Percentiles rank a stretch among this genome's conserved stretches.
Evolutionary conservation across 1,284 basidiomycete genomes (phyloP).

Genomic region (Bondarzewia mesenterica): DNA sequence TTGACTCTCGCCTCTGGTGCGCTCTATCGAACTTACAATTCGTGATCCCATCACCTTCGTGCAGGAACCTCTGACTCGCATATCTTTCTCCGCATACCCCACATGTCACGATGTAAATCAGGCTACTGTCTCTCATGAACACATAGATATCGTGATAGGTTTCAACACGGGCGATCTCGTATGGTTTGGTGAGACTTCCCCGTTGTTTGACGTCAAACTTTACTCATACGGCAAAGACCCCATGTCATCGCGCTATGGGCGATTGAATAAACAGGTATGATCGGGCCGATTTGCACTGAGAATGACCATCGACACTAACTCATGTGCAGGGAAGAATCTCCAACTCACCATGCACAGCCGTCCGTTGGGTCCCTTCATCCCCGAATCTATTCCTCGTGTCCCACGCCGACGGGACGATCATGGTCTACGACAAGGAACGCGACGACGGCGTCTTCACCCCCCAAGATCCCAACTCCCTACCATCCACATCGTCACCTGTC

Average conservation of each 20-base stretch:
- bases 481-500: conserved; percentile 12
- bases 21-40: neutral
- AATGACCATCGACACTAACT: neutral
- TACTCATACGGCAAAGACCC: conserved; percentile 45
- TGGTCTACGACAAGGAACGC: conserved; percentile 84
- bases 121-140: conserved; percentile 67
- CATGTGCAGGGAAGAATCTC: conserved; percentile 67
- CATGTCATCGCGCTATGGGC: conserved; percentile 76
- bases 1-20: neutral
- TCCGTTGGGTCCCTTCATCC: conserved; percentile 86
- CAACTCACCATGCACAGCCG: conserved; percentile 71
- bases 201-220: neutral
- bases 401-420: conserved; percentile 83
- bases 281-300: neutral
- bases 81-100: conserved; percentile 81
- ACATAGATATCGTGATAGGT: conserved; percentile 87
- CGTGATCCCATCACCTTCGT: neutral
- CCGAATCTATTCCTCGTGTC: conserved; percentile 84
- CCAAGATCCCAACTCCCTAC: conserved; percentile 36
- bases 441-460: conserved; percentile 75
- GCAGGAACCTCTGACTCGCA: conserved; percentile 79
- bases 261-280: conserved; percentile 84
- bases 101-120: conserved; percentile 88
- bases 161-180: conserved; percentile 90
- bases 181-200: conserved; percentile 67